Base-by-base conservation (phyloP, 768 basidiomycete species). In the Obba rivulosa region DNA sequence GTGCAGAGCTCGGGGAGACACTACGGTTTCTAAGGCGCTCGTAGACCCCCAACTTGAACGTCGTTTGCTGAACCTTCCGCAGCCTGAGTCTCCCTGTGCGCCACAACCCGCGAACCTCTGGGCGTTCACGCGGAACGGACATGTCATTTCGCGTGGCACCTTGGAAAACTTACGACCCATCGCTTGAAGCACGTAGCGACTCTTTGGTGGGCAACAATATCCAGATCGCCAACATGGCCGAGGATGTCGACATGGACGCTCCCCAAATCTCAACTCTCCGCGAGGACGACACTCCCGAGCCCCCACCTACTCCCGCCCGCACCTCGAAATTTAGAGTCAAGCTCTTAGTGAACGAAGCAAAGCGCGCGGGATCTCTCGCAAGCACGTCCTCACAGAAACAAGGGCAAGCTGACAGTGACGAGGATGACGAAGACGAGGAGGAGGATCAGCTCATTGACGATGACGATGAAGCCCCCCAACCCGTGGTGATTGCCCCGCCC, bases 401-500 rank as follows among this genome's bases (percentile, higher is more conserved):
- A 24, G 47, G 43, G 11, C 40, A 41, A 17, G 50, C 43, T 4
- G 52, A 48, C 13, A 52, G 48, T 39, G 75, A 72, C 13, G 82
- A 82, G 28, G 77, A 77, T 10, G 82, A 79, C 8, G 83, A 85
- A 25, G 77, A 77, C 0, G 85, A 86, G 31, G 80, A 82, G 62
- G 85, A 87, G 66, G 87, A 90, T 69, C 81, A 88, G 57, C 77
- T 89, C 55, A 83, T 88, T 56, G 87, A 90, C 64, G 87, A 87
- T 50, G 83, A 84, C 44, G 76, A 77, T 50, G 65, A 73, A 38
- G 73, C 62, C 0, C 44, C 49, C 34, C 47, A 58, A 24, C 49
- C 63, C 51, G 62, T 66, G 50, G 57, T 41, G 16, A 35, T 36
- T 24, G n/a, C 46, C 13, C 37, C 40, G 8, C 31, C 45, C 7